Conservation (phyloP, 2,329 filamentous ascomycete genomes). For the Karstenula rhodostoma region DNA sequence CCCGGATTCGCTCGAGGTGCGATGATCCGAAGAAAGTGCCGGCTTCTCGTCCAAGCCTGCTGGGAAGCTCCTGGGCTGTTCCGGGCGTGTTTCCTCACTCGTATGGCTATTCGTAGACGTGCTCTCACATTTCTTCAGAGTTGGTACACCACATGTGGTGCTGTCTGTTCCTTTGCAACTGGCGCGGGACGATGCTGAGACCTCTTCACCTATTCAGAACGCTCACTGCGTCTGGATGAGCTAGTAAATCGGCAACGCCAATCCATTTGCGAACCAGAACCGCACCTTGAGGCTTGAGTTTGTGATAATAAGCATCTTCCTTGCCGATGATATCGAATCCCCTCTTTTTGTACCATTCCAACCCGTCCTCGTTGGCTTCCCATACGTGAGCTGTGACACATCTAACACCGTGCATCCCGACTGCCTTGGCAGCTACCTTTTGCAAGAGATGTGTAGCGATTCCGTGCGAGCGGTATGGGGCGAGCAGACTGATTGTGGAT, state of each 20-base stretch:
- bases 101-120: background rate
- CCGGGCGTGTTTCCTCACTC: background rate
- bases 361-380: constrained; percentile 66
- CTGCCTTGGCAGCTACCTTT: constrained; percentile 55
- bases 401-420: constrained; percentile 59
- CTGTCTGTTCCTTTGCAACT: background rate
- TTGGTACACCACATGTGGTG: background rate
- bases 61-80: background rate
- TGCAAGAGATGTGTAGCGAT: constrained; percentile 64
- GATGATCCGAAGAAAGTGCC: background rate
- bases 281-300: constrained; percentile 64
- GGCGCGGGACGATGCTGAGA: background rate
- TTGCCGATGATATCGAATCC: constrained; percentile 63
- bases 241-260: constrained; percentile 45
- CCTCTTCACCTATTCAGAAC: constrained; percentile 6
- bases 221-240: constrained; percentile 3
- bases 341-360: constrained; percentile 67
- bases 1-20: background rate
- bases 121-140: background rate
- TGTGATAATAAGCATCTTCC: constrained; percentile 66
- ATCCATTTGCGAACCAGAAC: constrained; percentile 59
- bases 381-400: constrained; percentile 70
- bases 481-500: constrained; percentile 66
- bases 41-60: background rate
- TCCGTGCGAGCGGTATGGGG: constrained; percentile 66